phyloP scores from a whole-genome alignment of 2,329 filamentous ascomycete species.

The Nemania sp. region DNA sequence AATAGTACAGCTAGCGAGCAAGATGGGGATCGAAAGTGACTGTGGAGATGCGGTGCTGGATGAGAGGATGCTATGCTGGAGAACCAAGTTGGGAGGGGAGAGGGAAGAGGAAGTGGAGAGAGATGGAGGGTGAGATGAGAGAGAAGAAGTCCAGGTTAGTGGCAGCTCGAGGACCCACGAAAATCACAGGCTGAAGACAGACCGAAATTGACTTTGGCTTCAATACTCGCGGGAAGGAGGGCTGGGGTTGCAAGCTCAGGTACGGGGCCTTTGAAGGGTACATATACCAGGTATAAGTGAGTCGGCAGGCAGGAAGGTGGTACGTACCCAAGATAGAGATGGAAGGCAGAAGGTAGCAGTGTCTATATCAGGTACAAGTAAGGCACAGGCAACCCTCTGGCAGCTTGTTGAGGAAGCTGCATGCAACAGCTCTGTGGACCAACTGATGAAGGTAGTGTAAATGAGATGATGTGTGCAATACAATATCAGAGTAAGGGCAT shows the following conservation, averaged over 20 bases:
- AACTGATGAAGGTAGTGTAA: neutral
- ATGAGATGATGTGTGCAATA: slow-evolving; percentile 1
- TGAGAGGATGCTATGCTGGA: slow-evolving; percentile 54
- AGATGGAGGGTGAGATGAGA: slow-evolving; percentile 22
- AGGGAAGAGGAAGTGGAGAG: slow-evolving; percentile 24
- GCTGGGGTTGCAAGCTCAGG: neutral
- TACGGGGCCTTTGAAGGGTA: neutral
- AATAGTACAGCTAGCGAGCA: slow-evolving; percentile 65
- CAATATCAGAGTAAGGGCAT: slow-evolving; percentile 3
- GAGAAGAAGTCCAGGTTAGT: slow-evolving; percentile 8
- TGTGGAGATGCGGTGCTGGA: slow-evolving; percentile 45
- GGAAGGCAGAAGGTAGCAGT: slow-evolving; percentile 3
- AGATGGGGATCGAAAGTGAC: slow-evolving; percentile 55
- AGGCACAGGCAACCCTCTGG: slow-evolving; percentile 10
- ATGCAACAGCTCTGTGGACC: neutral
- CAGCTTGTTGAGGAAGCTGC: slow-evolving; percentile 18
- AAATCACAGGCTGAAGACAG: slow-evolving; percentile 10
- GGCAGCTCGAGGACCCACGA: neutral
- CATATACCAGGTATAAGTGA: neutral
- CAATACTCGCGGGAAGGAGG: slow-evolving; percentile 11
- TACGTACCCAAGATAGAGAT: neutral
- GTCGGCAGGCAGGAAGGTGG: too few relatives aligned
- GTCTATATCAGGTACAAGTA: slow-evolving; percentile 13
- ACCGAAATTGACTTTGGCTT: neutral
- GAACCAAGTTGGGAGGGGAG: slow-evolving; percentile 38